Evolutionary conservation across 2,329 filamentous ascomycete genomes (phyloP).

Genomic region (Talaromyces sp.): DNA sequence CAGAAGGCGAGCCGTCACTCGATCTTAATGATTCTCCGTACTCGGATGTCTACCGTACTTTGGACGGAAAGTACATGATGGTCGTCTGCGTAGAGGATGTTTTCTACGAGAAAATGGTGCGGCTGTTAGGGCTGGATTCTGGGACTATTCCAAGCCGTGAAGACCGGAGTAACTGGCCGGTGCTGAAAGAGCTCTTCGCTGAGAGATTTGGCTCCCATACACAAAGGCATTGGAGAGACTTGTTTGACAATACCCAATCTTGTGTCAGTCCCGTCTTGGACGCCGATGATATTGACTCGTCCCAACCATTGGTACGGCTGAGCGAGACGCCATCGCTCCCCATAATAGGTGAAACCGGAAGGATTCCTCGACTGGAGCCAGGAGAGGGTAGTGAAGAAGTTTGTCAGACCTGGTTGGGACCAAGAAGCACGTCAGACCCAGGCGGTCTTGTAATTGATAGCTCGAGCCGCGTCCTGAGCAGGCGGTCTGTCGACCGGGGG

Average conservation of each 20-base stretch:
- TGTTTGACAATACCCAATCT: slow-evolving; percentile 3
- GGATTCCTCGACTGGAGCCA: slow-evolving; percentile 2
- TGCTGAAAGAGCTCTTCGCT: neutral
- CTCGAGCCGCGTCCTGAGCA: neutral
- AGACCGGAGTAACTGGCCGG: slow-evolving; percentile 7
- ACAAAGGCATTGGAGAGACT: slow-evolving; percentile 5
- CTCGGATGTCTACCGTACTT: slow-evolving; percentile 6
- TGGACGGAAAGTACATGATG: slow-evolving; percentile 10
- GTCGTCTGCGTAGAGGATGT: slow-evolving; percentile 5
- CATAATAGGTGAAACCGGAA: neutral
- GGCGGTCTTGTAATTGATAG: neutral
- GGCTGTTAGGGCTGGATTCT: slow-evolving; percentile 1
- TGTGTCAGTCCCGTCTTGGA: slow-evolving; percentile 10
- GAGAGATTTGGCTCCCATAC: slow-evolving; percentile 1
- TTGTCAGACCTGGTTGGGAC: slow-evolving; percentile 4
- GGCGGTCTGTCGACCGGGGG: neutral
- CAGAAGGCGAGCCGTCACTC: slow-evolving; percentile 5
- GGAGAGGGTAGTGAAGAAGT: slow-evolving; percentile 1
- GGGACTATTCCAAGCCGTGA: neutral
- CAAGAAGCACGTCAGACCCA: neutral
- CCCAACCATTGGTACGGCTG: slow-evolving; percentile 5
- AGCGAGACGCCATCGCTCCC: slow-evolving; percentile 8
- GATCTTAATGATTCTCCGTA: slow-evolving; percentile 3
- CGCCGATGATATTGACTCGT: neutral
- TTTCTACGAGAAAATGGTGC: slow-evolving; percentile 6